These are phyloP conservation scores for Suillus clintonianus DNA, from an alignment of 768 basidiomycete genomes.

Conservation along the genomic window DNA sequence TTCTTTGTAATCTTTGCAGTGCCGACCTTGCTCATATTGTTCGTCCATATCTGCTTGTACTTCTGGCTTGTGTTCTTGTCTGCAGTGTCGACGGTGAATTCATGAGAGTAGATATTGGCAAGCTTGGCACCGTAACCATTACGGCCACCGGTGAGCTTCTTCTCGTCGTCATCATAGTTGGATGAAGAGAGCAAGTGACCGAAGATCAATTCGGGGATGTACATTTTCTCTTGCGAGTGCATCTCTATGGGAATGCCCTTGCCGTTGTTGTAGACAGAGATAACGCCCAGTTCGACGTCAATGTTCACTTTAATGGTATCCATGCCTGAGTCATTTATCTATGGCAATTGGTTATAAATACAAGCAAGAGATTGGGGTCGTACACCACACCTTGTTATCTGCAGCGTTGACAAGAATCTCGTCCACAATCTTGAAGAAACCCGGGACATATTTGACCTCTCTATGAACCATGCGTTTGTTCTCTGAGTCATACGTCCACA, in stretches of 20 bases:
- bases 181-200: slow-evolving; percentile 92
- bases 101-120: slow-evolving; percentile 95
- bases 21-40: slow-evolving; percentile 90
- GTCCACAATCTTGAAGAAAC: slow-evolving; percentile 99
- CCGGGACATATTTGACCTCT: slow-evolving; percentile 90
- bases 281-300: slow-evolving; percentile 78
- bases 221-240: slow-evolving; percentile 89
- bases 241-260: slow-evolving; percentile 96
- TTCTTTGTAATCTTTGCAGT: slow-evolving; percentile 94
- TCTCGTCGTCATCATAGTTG: slow-evolving; percentile 98
- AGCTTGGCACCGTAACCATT: slow-evolving; percentile 99
- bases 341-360: not conserved
- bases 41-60: slow-evolving; percentile 92
- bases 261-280: slow-evolving; percentile 96
- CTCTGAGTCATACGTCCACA: slow-evolving; percentile 93
- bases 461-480: slow-evolving; percentile 81
- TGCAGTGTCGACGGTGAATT: slow-evolving; percentile 95
- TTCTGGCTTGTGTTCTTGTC: slow-evolving; percentile 84
- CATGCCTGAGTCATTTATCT: slow-evolving; percentile 95
- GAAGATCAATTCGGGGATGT: slow-evolving; percentile 97
- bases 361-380: slow-evolving; percentile 14
- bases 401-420: slow-evolving; percentile 99
- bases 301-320: slow-evolving; percentile 88
- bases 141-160: slow-evolving; percentile 96
- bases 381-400: slow-evolving; percentile 83